Base-by-base conservation (phyloP, 805 yeast genomes). In the Schwanniomyces pseudopolymorphus region DNA sequence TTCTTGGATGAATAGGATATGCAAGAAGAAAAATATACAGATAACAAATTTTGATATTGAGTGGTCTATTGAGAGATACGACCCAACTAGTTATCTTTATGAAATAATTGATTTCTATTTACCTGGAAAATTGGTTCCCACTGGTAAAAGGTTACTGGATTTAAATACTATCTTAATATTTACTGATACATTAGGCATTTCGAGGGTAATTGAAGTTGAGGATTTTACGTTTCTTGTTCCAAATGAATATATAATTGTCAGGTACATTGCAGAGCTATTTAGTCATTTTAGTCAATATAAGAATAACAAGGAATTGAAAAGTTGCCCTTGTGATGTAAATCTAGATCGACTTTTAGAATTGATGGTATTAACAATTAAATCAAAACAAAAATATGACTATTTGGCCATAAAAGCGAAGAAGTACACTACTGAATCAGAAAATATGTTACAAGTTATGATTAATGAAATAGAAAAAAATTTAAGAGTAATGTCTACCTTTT, bases 181-280 rank as follows among this genome's bases (percentile, higher is more conserved):
- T 24, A 83, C 84, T 11, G 63, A 69, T 13, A 54, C 69, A 8
- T 60, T 79, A 20, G 79, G 77, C 1, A 78, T 84, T 24, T 79
- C 81, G 1, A 70, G 66, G 40, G 61, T 84, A 42, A 70, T 81
- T 4, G 84, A 81, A 44, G 74, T 71, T 1, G 83, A 79, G 28
- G 87, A 81, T 60, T 70, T 83, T 47, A 65, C 65, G 31, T 65
- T 70, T 19, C 56, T 66, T 11, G 69, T 66, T 20, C 85, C 85
- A 0, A 88, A 84, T 51, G 89, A 84, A 51, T 75, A 79, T 51
- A 74, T 83, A 35, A 68, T 84, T 13, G 71, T 83, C 52, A 75
- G 84, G 14, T 83, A 80, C 56, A 61, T 83, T 9, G 74, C 84
- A 11, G 78, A 82, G 54, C 79, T 84, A 82, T 82, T 73, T 61